phyloP scores from a whole-genome alignment of 176 grass and related monocot species.

The Oryza australiensis region DNA sequence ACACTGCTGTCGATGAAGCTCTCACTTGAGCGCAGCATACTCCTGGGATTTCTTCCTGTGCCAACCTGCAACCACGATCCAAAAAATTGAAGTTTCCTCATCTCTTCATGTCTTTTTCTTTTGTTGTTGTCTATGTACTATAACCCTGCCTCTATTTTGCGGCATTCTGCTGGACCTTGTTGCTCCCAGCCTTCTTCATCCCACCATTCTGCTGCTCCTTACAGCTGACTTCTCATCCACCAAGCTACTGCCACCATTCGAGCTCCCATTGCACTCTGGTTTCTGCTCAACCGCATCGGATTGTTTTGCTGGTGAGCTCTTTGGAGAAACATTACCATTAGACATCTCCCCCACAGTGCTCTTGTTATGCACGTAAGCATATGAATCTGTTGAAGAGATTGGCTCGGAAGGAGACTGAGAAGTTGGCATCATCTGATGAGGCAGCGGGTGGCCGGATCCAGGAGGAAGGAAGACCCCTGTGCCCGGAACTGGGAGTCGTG shows the following conservation, averaged over 20 bases:
- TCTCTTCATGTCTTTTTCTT: slow-evolving; percentile 16
- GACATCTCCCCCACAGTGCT: slow-evolving; percentile 18
- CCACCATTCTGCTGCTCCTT: slow-evolving; percentile 44
- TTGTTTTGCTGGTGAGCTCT: slow-evolving; percentile 28
- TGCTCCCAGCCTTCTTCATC: slow-evolving; percentile 35
- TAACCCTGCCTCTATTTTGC: slow-evolving; percentile 31
- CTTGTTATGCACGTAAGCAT: slow-evolving; percentile 29
- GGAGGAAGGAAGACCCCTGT: slow-evolving; percentile 86
- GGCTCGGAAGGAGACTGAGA: slow-evolving; percentile 39
- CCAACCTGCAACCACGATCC: slow-evolving; percentile 1
- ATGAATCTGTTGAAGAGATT: slow-evolving; percentile 22
- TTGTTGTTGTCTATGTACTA: slow-evolving; percentile 51
- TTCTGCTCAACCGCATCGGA: slow-evolving; percentile 24
- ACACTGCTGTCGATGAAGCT: not conserved
- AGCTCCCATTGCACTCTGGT: slow-evolving; percentile 47
- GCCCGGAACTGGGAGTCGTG: slow-evolving; percentile 59
- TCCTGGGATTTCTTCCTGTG: not conserved
- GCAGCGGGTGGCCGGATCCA: slow-evolving; percentile 46
- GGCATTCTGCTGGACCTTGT: slow-evolving; percentile 33
- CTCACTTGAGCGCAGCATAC: slow-evolving; percentile 20
- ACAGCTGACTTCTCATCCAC: slow-evolving; percentile 23
- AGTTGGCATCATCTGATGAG: slow-evolving; percentile 45
- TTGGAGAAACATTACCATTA: slow-evolving; percentile 45
- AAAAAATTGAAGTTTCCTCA: slow-evolving; percentile 29
- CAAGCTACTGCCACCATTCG: slow-evolving; percentile 19